Conservation (phyloP, 2,329 filamentous ascomycete genomes). For the Neoascochyta sp. region DNA sequence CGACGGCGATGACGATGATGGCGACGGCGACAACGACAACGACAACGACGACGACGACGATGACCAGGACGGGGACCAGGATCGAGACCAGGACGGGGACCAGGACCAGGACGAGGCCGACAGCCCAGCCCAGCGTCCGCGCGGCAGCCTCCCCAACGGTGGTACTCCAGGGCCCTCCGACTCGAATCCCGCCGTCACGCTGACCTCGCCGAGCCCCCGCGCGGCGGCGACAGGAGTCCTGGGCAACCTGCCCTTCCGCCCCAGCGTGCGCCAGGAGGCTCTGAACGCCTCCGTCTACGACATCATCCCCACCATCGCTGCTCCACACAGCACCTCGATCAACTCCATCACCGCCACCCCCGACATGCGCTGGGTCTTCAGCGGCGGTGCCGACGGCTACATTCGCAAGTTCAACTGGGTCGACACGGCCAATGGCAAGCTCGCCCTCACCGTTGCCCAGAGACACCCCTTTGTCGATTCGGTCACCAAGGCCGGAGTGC, state of each 20-base stretch:
- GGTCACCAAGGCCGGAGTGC: constrained; percentile 87
- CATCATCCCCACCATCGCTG: constrained; percentile 94
- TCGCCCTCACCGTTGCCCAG: constrained; percentile 90
- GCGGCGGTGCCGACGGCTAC: constrained; percentile 89
- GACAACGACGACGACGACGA: constrained; percentile 42
- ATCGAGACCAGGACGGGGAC: constrained; percentile 43
- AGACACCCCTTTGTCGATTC: constrained; percentile 96
- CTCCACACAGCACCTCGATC: constrained; percentile 91
- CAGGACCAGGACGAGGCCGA: constrained; percentile 46
- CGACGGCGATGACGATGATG: constrained; percentile 43
- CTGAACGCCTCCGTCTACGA: constrained; percentile 80
- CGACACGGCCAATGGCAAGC: constrained; percentile 90
- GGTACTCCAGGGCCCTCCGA: constrained; percentile 21
- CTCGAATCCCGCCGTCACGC: constrained; percentile 47
- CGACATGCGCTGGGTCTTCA: constrained; percentile 93
- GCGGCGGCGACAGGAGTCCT: constrained; percentile 27
- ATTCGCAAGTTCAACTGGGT: constrained; percentile 96
- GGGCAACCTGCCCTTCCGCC: constrained; percentile 50
- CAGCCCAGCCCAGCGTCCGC: constrained; percentile 40
- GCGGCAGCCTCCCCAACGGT: constrained; percentile 27
- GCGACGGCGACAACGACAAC: constrained; percentile 42
- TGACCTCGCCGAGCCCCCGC: constrained; percentile 48
- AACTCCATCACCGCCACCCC: constrained; percentile 89
- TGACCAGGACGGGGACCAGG: constrained; percentile 42
- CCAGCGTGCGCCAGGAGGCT: constrained; percentile 70